A percentile compares a stretch with the other conserved stretches of the same genome.
Evolutionary conservation across 352 stramenopile genomes (phyloP).

Genomic region (Globisporangium alternatum): DNA sequence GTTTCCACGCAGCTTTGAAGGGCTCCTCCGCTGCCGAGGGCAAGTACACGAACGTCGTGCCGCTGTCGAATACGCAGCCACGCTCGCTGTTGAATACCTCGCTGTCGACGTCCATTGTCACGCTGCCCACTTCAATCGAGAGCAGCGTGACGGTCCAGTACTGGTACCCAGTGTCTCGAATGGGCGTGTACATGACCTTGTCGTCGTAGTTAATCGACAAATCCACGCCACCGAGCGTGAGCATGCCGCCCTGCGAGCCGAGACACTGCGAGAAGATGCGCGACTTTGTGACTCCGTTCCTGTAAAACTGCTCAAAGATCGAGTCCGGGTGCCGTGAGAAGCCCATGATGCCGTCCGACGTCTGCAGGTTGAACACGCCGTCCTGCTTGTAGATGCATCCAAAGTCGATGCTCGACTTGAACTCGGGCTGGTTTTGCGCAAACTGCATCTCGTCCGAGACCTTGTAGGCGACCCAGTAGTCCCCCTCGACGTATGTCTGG

Average conservation of each 20-base stretch:
- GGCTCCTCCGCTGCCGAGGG: conserved; percentile 29
- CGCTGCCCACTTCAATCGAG: conserved; percentile 39
- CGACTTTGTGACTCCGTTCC: conserved; percentile 68
- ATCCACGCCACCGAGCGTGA: conserved; percentile 92
- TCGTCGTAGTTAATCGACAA: conserved; percentile 53
- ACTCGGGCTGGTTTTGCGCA: conserved; percentile 11
- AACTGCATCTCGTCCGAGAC: conserved; percentile 72
- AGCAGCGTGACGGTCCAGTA: conserved; percentile 79
- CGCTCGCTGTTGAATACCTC: conserved; percentile 57
- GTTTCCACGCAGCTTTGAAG: conserved; percentile 50
- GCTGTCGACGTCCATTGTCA: conserved; percentile 29
- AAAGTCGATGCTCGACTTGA: conserved; percentile 80
- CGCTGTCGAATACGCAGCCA: conserved; percentile 76
- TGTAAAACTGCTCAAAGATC: conserved; percentile 91
- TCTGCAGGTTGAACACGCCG: conserved; percentile 89
- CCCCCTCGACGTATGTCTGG: conserved; percentile 93
- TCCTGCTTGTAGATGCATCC: conserved; percentile 93
- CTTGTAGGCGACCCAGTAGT: conserved; percentile 91
- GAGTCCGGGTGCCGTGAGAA: conserved; percentile 90
- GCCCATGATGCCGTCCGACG: conserved; percentile 97
- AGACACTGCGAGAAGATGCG: conserved; percentile 95
- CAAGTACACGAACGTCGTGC: conserved; percentile 80
- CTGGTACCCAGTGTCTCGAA: conserved; percentile 66
- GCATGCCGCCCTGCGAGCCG: conserved; percentile 75
- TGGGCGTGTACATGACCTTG: conserved; percentile 86